Percentiles rank a stretch among this genome's conserved stretches.
Evolutionary conservation across 345 rosid species (phyloP).

Genomic region (Citrus maxima): DNA sequence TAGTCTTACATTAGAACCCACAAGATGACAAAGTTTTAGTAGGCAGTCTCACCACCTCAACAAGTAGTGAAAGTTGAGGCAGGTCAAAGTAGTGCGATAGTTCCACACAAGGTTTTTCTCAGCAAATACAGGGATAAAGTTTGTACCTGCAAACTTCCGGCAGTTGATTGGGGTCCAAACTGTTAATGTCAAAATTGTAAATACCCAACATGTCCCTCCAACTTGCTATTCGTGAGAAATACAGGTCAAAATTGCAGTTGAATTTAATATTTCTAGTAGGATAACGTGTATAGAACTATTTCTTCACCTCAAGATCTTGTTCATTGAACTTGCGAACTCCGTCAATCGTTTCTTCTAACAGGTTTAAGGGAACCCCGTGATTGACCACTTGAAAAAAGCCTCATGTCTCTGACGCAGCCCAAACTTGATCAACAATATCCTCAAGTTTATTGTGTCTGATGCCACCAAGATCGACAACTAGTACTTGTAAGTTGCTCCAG

Average conservation of each 20-base stretch:
- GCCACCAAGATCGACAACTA: conserved; percentile 10
- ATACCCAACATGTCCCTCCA: conserved; percentile 28
- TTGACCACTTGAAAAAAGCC: conserved; percentile 48
- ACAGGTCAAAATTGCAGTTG: conserved; percentile 14
- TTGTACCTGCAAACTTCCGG: conserved; percentile 1
- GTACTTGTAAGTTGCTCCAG: background rate
- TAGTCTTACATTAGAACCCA: too few relatives aligned
- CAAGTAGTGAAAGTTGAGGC: too few relatives aligned
- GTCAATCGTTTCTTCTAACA: conserved; percentile 14
- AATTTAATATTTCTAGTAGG: background rate
- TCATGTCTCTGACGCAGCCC: conserved; percentile 29
- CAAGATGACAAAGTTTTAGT: too few relatives aligned
- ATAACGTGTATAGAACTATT: conserved; percentile 1
- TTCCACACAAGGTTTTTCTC: too few relatives aligned
- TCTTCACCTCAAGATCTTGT: conserved; percentile 13
- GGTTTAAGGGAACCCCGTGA: conserved; percentile 31
- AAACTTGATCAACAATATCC: conserved; percentile 19
- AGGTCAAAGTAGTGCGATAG: too few relatives aligned
- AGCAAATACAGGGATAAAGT: background rate
- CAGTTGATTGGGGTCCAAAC: background rate
- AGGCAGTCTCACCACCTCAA: too few relatives aligned
- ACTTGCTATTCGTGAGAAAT: conserved; percentile 9
- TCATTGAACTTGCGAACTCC: conserved; percentile 11
- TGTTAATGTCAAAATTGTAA: background rate
- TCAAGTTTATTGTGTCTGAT: conserved; percentile 4